Evolutionary conservation across 768 basidiomycete species (phyloP).

Genomic region (Xanthoconium purpureum): DNA sequence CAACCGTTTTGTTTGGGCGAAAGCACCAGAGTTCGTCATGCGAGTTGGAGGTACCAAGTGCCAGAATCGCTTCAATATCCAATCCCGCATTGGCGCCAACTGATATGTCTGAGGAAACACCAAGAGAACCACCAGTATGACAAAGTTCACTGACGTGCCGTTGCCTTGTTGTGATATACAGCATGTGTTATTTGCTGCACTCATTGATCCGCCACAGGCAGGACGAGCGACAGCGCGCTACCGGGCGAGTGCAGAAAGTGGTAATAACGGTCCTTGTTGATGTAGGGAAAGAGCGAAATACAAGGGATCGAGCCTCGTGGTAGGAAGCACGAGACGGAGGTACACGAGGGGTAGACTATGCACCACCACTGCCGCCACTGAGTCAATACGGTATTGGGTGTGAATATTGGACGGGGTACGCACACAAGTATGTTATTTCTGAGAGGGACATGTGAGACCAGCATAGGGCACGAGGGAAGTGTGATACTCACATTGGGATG

Average conservation of each 20-base stretch:
- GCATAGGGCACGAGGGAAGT: background rate
- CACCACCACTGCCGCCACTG: slow-evolving; percentile 59
- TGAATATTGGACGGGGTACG: slow-evolving; percentile 35
- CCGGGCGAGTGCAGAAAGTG: background rate
- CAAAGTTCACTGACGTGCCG: background rate
- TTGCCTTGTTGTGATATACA: background rate
- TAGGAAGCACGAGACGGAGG: slow-evolving; percentile 7
- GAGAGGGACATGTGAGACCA: slow-evolving; percentile 14
- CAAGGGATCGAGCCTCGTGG: slow-evolving; percentile 17
- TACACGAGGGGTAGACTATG: slow-evolving; percentile 42
- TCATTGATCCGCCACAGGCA: background rate
- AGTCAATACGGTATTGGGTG: slow-evolving; percentile 24
- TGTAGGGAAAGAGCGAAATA: slow-evolving; percentile 17
- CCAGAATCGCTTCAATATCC: slow-evolving; percentile 18
- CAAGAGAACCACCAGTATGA: slow-evolving; percentile 15
- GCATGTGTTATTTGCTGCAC: slow-evolving; percentile 3
- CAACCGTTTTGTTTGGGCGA: slow-evolving; percentile 1
- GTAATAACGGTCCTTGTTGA: slow-evolving; percentile 5
- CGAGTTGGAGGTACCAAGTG: slow-evolving; percentile 22
- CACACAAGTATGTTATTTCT: slow-evolving; percentile 99
- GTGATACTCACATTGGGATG: slow-evolving; percentile 85
- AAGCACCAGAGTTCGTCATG: slow-evolving; percentile 8
- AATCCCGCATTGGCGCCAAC: slow-evolving; percentile 4
- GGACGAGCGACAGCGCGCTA: background rate
- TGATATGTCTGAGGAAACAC: slow-evolving; percentile 1